Base-by-base conservation (phyloP, 805 yeast species). In the Yarrowia sp. region DNA sequence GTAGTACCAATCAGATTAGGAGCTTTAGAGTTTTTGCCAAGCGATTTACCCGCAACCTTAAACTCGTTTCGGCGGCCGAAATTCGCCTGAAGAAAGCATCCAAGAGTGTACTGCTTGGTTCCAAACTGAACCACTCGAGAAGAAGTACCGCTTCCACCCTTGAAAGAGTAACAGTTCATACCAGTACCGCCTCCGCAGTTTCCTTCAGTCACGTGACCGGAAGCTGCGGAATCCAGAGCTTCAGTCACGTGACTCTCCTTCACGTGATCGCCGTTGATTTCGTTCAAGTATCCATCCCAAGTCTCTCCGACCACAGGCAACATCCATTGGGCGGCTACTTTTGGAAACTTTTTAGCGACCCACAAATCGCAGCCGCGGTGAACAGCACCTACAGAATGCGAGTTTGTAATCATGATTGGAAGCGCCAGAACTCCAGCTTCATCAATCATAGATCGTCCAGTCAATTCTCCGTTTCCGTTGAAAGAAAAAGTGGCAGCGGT, bases 101-200 rank as follows among this genome's bases (percentile, higher is more conserved):
- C 61, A 8, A 55, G 47, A 2, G 45, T 39, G 61, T 13, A 55
- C 13, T 15, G n/a, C 18, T 13, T 15, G 15, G 15, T 3, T 11
- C 61, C 61, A 8, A 39, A 41, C 4, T 10, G 7, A 6, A 55
- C 61, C 13, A 31, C 13, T 10, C 61, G 45, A 1, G 61, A 55
- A 5, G 61, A 55, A 6, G 61, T 39, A 0, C 61, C 61, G 1
- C 47, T 39, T 1, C 61, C 61, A 17, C 61, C 61, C 47, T 55
- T 55, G 47, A 55, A 55, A 8, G 61, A 41, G 39, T 55, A 55
- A n/a, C 61, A 55, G 47, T 55, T 55, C 61, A 55, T 55, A 0
- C 61, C 61, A 1, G 61, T 55, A 1, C 61, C 61, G 10, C 61
- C 61, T 6, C 61, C 61, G 18, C n/a, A 14, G 14, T 55, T 53